These are phyloP conservation scores for Candida parachauliodes DNA, from an alignment of 805 yeast genomes.

Conservation along the genomic window DNA sequence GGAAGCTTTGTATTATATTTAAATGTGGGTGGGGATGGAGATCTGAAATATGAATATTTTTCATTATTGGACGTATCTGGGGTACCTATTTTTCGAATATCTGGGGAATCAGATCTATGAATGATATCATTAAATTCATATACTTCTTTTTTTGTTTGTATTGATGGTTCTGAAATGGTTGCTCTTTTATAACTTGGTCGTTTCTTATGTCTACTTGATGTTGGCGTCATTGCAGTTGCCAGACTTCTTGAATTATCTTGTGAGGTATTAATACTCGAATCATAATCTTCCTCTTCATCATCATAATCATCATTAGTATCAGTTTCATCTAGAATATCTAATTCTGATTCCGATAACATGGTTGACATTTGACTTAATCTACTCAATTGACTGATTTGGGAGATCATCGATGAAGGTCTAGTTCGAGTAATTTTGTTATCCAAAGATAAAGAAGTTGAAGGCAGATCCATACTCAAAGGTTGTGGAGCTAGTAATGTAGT, in stretches of 20 bases:
- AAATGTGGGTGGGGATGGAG: conserved; percentile 11
- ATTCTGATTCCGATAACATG: conserved; percentile 40
- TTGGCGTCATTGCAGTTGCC: conserved; percentile 13
- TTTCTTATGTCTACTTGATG: conserved; percentile 14
- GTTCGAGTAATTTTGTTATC: conserved; percentile 13
- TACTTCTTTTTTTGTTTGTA: conserved; percentile 18
- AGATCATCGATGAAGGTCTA: conserved; percentile 40
- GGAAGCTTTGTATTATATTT: conserved; percentile 4
- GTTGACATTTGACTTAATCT: conserved; percentile 38
- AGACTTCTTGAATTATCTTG: conserved; percentile 19
- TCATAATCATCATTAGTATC: conserved; percentile 37
- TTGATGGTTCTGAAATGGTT: conserved; percentile 34
- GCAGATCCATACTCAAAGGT: conserved; percentile 2
- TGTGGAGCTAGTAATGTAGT: not conserved
- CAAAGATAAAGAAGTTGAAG: conserved; percentile 7
- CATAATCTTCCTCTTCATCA: conserved; percentile 34
- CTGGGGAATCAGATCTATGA: conserved; percentile 9
- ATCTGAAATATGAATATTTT: conserved; percentile 2
- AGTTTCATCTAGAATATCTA: conserved; percentile 37
- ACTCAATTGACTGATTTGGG: conserved; percentile 37
- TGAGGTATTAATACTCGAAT: conserved; percentile 34
- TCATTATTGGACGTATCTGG: not conserved
- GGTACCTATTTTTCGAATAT: conserved; percentile 1
- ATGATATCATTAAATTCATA: not conserved
- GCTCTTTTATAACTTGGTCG: conserved; percentile 32